Conservation (phyloP, 2,329 filamentous ascomycete genomes). For the Claviceps paspali region DNA sequence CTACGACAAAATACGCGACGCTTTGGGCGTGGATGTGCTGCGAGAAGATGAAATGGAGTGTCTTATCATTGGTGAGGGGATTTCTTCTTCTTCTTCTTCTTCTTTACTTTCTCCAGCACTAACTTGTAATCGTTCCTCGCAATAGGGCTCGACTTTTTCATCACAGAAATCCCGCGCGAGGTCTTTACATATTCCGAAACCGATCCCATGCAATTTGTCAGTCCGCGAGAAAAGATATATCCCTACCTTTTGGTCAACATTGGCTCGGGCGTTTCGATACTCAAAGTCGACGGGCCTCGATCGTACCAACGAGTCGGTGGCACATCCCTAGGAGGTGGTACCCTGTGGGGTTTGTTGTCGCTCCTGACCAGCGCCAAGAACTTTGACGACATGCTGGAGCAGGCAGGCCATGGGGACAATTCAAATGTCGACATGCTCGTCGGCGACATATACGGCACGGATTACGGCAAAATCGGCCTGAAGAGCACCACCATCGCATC, state of each 20-base stretch:
- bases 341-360: conserved; percentile 86
- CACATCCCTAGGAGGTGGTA: conserved; percentile 90
- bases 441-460: conserved; percentile 92
- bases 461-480: conserved; percentile 89
- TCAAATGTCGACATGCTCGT: conserved; percentile 90
- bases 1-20: conserved; percentile 77
- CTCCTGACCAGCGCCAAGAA: conserved; percentile 82
- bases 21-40: conserved; percentile 73
- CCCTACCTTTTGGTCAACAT: conserved; percentile 98
- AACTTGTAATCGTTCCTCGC: background rate
- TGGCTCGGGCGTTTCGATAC: conserved; percentile 89
- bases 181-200: conserved; percentile 93
- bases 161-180: conserved; percentile 90
- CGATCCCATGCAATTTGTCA: conserved; percentile 79
- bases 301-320: conserved; percentile 85
- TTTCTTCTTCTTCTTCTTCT: too few species aligned
- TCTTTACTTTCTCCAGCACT: too few species aligned
- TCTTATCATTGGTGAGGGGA: conserved; percentile 63
- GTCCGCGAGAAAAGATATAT: conserved; percentile 67
- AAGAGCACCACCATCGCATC: conserved; percentile 93
- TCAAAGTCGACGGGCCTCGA: conserved; percentile 84
- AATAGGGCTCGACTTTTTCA: conserved; percentile 90
- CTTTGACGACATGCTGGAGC: conserved; percentile 95
- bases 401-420: conserved; percentile 86
- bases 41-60: conserved; percentile 98